Base-by-base conservation (phyloP, 2,329 filamentous ascomycete species). In the Hansfordia pulvinata region DNA sequence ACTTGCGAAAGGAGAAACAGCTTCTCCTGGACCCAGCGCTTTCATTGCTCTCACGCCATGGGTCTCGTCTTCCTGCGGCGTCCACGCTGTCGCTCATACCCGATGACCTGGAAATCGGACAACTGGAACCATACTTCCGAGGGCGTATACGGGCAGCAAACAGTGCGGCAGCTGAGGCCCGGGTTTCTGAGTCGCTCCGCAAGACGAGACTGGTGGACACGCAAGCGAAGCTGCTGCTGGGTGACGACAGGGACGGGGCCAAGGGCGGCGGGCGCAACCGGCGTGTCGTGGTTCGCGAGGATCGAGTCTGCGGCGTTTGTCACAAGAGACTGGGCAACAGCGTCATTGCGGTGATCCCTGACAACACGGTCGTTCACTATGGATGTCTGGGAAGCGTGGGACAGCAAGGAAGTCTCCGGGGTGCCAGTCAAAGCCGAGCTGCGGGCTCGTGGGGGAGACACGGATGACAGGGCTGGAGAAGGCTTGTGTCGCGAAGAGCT, bases 281-380 rank as follows among this genome's bases (percentile, higher is more conserved):
- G 28, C 68, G 83, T 38, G 85, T 94, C 8, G 71, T 84, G 12
- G 75, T 98, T 27, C 73, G 69, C 8, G 88, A 98, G 42, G 88
- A 96, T 46, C 64, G 83, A 27, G 77, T 93, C 29, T 98, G 90
- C 49, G 76, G 80, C 9, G 82, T 93, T 10, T 98, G 90, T 49
- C 80, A 93, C 52, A 96, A 94, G 62, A 64, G 90, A 37, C 69
- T 98, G 37, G 88, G 86, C 2, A 79, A 84, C 2, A 93, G 81
- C 49, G 90, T 93, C 11, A 79, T 96, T 32, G 77, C 86, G 20
- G 86, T 94, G 9, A 67, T 90, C 53, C 83, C 86, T 6, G 81
- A 93, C 56, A 84, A 75, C 47, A 67, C 63, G 15, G 80, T 85
- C 10, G 77, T 90, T 34, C 82, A 90, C 59, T 81, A 88, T 45